Base-by-base conservation (phyloP, 2,329 filamentous ascomycete species). In the Tolypocladium amazonense region DNA sequence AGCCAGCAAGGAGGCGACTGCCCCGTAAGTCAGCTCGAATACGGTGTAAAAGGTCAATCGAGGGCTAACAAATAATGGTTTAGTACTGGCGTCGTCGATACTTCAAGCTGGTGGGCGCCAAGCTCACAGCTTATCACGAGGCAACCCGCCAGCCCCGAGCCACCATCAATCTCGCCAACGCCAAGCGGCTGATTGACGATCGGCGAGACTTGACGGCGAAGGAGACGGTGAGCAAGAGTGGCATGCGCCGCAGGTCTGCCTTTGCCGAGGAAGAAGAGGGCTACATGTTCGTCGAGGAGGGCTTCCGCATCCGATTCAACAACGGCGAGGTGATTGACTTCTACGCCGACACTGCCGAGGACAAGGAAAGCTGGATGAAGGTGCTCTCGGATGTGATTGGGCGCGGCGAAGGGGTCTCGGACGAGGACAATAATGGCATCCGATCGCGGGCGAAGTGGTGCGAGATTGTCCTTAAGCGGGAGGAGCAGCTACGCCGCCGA, bases 201-300 rank as follows among this genome's bases (percentile, higher is more conserved):
- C 89, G 91, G 60, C 86, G 86, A 25, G 82, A 89, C 25, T 79
- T 99, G 56, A 90, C 88, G 8, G 89, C 96, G 68, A 92, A 90
- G 65, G 90, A 95, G 70, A 90, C 88, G 0, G 86, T 82, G 18
- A 88, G 88, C 60, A 89, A 87, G 70, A 84, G 83, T 64, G 90
- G 91, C 59, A 87, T 86, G 66, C 88, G 94, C 52, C 88, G 94
- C 59, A 92, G 95, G 73, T 97, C 92, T 39, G 94, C 90, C 14
- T 99, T 99, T 73, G 92, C 93, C 1, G 94, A 97, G 74, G 94
- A 99, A 65, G 94, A 99, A 75, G 94, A 99, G 72, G 94, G 94
- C 50, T 99, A 99, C 79, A 96, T 97, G 89, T 99, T 99, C 72
- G 93, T 99, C 58, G 94, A 99, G 73, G 94, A 99, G 72, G 94